phyloP scores from a whole-genome alignment of 176 grass and related monocot genomes.

The Oryza officinalis region DNA sequence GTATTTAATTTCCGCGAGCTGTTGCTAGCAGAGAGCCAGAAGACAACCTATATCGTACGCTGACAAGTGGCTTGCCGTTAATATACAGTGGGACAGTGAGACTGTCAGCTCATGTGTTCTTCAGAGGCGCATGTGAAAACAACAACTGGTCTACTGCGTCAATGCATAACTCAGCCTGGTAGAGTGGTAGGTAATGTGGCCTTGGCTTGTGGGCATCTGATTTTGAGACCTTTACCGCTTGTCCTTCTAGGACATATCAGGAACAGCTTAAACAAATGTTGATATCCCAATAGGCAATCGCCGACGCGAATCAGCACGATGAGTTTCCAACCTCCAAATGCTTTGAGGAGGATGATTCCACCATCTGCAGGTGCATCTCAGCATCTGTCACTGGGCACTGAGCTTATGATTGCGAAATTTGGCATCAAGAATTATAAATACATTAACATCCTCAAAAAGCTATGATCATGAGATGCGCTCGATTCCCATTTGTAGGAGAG shows the following conservation, averaged over 20 bases:
- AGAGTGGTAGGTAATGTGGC: background rate
- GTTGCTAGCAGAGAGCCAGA: slow-evolving; percentile 18
- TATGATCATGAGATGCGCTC: background rate
- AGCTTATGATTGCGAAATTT: slow-evolving; percentile 29
- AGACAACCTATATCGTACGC: background rate
- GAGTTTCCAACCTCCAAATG: slow-evolving; percentile 35
- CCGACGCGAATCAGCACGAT: slow-evolving; percentile 29
- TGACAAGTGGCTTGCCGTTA: background rate
- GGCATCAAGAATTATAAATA: slow-evolving; percentile 12
- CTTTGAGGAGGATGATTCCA: slow-evolving; percentile 33
- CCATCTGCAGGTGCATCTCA: slow-evolving; percentile 16
- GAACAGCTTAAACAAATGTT: slow-evolving; percentile 20
- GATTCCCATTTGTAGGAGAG: background rate
- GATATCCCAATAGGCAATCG: background rate
- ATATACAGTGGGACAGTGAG: background rate
- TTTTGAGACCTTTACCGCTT: background rate
- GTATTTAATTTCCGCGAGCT: slow-evolving; percentile 16
- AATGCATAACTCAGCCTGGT: background rate
- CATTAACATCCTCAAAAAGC: background rate
- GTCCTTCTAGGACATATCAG: slow-evolving; percentile 20
- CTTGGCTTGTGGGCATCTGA: background rate
- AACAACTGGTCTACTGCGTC: slow-evolving; percentile 14
- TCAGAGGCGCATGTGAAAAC: slow-evolving; percentile 25
- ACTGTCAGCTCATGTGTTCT: slow-evolving; percentile 6
- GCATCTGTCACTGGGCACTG: slow-evolving; percentile 14